These are phyloP conservation scores for Geranium incanum DNA, from an alignment of 441 rosid species.

Conservation along the genomic window DNA sequence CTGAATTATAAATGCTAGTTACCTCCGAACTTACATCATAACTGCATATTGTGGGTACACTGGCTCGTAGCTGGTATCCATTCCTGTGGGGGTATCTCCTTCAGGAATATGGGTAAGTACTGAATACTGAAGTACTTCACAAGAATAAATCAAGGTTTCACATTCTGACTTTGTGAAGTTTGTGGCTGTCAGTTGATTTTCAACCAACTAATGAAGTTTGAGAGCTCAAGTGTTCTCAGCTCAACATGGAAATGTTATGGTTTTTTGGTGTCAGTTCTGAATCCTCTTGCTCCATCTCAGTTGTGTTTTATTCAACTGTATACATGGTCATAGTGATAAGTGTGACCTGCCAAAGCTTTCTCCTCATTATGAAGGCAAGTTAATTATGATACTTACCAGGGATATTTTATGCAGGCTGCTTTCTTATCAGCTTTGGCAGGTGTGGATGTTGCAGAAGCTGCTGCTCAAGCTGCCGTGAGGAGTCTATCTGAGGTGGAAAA, in stretches of 20 bases:
- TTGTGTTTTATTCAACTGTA: not conserved
- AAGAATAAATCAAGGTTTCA: not conserved
- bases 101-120: not conserved
- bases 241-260: not conserved
- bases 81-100: too few relatives aligned
- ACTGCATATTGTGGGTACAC: not conserved
- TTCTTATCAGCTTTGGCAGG: constrained; percentile 89
- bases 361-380: not conserved
- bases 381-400: not conserved
- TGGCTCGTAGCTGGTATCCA: not conserved
- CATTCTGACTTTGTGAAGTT: constrained; percentile 16
- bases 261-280: not conserved
- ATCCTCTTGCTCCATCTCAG: not conserved
- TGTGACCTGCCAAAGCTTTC: not conserved
- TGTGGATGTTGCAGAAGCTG: constrained; percentile 61
- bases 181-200: constrained; percentile 13
- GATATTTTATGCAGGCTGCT: constrained; percentile 50
- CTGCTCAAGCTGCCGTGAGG: constrained; percentile 68
- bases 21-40: not conserved
- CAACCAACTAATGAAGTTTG: not conserved
- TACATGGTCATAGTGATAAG: not conserved
- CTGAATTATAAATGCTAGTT: not conserved
- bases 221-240: not conserved
- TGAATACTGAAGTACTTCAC: not conserved
- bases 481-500: constrained; percentile 41